These are phyloP conservation scores for Penicillium subrubescens DNA, from an alignment of 495 filamentous ascomycete genomes.

Conservation along the genomic window DNA sequence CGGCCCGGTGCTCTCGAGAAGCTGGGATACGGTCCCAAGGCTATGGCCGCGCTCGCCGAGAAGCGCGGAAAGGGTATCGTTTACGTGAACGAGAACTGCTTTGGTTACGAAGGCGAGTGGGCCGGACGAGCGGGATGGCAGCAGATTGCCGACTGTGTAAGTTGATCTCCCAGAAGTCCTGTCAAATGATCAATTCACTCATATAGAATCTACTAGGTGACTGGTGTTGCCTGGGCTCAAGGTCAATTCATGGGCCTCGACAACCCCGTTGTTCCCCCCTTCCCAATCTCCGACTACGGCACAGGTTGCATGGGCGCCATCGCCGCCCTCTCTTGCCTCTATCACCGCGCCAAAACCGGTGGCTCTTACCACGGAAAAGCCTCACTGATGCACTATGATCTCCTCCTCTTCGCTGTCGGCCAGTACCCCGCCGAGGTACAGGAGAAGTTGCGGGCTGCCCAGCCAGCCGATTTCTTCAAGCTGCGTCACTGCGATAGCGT, in stretches of 20 bases:
- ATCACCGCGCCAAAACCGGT: slow-evolving; percentile 59
- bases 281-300: slow-evolving; percentile 82
- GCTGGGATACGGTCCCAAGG: slow-evolving; percentile 62
- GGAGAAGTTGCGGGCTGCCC: slow-evolving; percentile 53
- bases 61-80: slow-evolving; percentile 63
- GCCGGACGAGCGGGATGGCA: slow-evolving; percentile 55
- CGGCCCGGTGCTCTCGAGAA: slow-evolving; percentile 65
- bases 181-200: slow-evolving; percentile 24
- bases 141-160: slow-evolving; percentile 58
- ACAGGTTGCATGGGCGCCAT: slow-evolving; percentile 69
- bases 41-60: slow-evolving; percentile 52
- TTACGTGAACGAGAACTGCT: slow-evolving; percentile 74
- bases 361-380: slow-evolving; percentile 68
- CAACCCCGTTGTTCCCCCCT: slow-evolving; percentile 75
- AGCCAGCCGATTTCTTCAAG: slow-evolving; percentile 61
- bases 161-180: slow-evolving; percentile 1
- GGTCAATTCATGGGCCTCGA: slow-evolving; percentile 69
- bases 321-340: slow-evolving; percentile 64
- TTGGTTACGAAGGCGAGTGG: slow-evolving; percentile 58
- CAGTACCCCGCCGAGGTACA: slow-evolving; percentile 60
- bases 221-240: slow-evolving; percentile 73
- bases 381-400: slow-evolving; percentile 68
- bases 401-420: slow-evolving; percentile 65
- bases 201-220: slow-evolving; percentile 42
- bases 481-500: slow-evolving; percentile 72